A percentile compares a stretch with the other conserved stretches of the same genome.
phyloP scores from a whole-genome alignment of 352 stramenopile genomes.

The Phytophthora macrochlamydospora region DNA sequence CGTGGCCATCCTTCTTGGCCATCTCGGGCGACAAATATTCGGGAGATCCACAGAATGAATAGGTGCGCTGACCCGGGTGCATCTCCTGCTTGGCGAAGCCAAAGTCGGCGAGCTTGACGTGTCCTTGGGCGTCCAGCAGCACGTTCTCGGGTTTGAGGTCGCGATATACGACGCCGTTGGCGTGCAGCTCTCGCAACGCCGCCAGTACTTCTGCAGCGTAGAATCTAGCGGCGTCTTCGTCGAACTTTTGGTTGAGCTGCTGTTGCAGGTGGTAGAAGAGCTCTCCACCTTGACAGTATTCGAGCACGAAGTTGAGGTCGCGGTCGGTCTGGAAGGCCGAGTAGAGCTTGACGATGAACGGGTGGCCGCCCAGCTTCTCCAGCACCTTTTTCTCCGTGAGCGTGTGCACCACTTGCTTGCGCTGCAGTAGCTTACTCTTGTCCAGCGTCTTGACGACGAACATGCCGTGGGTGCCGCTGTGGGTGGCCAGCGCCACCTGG shows the following conservation, averaged over 20 bases:
- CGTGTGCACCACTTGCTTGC: constrained; percentile 83
- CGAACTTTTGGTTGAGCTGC: constrained; percentile 71
- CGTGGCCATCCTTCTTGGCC: constrained; percentile 72
- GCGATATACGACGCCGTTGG: constrained; percentile 49
- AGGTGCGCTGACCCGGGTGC: constrained; percentile 57
- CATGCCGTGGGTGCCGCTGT: constrained; percentile 56
- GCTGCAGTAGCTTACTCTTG: constrained; percentile 73
- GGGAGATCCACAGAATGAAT: constrained; percentile 84
- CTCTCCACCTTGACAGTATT: constrained; percentile 85
- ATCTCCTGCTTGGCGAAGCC: constrained; percentile 83
- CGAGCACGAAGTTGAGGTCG: constrained; percentile 85
- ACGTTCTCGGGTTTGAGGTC: constrained; percentile 87
- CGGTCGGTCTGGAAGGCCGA: constrained; percentile 75
- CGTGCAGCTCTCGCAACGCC: constrained; percentile 58
- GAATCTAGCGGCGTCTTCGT: constrained; percentile 63
- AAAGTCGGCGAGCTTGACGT: constrained; percentile 87
- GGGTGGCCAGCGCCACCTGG: constrained; percentile 76
- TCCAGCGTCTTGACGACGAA: constrained; percentile 86
- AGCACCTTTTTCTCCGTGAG: constrained; percentile 83
- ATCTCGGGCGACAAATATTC: constrained; percentile 90
- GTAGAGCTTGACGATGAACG: constrained; percentile 82
- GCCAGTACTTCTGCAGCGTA: constrained; percentile 80
- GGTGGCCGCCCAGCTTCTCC: constrained; percentile 60
- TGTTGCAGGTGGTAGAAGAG: constrained; percentile 89
- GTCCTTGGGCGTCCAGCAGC: constrained; percentile 70